A percentile compares a stretch with the other conserved stretches of the same genome.
Conservation (phyloP, 1,139 yeast species). For the Debaryomyces psychrophilus region DNA sequence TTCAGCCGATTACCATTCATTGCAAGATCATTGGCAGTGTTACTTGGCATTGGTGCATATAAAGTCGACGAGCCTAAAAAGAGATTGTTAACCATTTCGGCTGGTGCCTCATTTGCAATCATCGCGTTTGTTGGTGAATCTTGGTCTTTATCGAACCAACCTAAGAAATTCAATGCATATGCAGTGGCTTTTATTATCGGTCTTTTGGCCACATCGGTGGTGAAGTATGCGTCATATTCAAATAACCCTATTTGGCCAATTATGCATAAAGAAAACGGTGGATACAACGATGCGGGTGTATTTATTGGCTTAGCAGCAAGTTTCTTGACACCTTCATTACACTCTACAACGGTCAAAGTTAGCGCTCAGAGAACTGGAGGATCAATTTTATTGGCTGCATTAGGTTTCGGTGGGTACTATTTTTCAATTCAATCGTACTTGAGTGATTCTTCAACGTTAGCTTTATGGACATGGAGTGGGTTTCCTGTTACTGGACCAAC, state of each 20-base stretch:
- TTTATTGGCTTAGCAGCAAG: conserved; percentile 68
- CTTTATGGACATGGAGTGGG: conserved; percentile 95
- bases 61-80: conserved; percentile 65
- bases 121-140: conserved; percentile 64
- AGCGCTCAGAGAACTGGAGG: conserved; percentile 31
- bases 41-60: conserved; percentile 78
- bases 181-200: conserved; percentile 72
- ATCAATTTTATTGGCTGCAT: conserved; percentile 52
- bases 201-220: conserved; percentile 67
- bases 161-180: conserved; percentile 51
- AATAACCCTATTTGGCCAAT: conserved; percentile 98
- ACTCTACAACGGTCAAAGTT: conserved; percentile 15
- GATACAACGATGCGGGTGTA: conserved; percentile 76
- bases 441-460: conserved; percentile 81
- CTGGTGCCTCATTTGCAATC: conserved; percentile 67
- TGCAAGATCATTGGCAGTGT: conserved; percentile 58
- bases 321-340: conserved; percentile 47
- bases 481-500: conserved; percentile 85
- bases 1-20: conserved; percentile 46
- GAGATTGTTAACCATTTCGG: conserved; percentile 65
- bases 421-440: conserved; percentile 75
- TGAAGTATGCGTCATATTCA: conserved; percentile 76
- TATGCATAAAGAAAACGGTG: conserved; percentile 84
- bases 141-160: conserved; percentile 45
- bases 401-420: conserved; percentile 78